A percentile compares a stretch with the other conserved stretches of the same genome.
These are phyloP conservation scores for Vaccinium macrocarpon DNA, from an alignment of 148 eudicot genomes.

Conservation along the genomic window DNA sequence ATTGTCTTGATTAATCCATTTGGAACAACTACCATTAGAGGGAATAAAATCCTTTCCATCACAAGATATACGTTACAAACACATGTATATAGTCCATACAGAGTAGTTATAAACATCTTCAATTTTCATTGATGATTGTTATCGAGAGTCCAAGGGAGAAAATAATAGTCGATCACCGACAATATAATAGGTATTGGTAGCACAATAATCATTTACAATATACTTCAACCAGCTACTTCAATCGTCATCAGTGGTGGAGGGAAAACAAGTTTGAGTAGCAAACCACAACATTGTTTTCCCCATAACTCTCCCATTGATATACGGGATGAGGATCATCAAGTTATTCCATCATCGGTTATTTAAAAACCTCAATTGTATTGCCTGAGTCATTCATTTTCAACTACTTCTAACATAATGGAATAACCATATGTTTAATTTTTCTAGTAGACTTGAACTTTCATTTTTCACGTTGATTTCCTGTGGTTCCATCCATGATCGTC, in stretches of 20 bases:
- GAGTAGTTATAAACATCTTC: neutral
- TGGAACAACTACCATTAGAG: neutral
- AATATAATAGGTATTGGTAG: neutral
- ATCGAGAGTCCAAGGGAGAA: neutral
- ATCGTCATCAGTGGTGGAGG: neutral
- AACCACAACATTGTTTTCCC: neutral
- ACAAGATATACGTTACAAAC: neutral
- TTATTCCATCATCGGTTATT: neutral
- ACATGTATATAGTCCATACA: neutral
- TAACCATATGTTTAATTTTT: neutral
- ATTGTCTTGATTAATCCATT: neutral
- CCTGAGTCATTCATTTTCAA: neutral
- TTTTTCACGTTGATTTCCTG: neutral
- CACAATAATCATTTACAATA: neutral
- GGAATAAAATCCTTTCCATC: neutral
- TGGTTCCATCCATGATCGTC: neutral
- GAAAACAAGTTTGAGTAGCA: neutral
- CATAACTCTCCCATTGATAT: neutral
- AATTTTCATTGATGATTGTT: neutral
- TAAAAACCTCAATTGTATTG: neutral
- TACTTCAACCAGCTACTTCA: neutral
- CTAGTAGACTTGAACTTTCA: neutral
- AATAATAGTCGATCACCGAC: neutral
- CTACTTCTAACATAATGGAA: neutral
- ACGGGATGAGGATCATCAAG: neutral